These are phyloP conservation scores for Stipa capillata DNA, from an alignment of 176 grass and related monocot genomes.

Conservation along the genomic window DNA sequence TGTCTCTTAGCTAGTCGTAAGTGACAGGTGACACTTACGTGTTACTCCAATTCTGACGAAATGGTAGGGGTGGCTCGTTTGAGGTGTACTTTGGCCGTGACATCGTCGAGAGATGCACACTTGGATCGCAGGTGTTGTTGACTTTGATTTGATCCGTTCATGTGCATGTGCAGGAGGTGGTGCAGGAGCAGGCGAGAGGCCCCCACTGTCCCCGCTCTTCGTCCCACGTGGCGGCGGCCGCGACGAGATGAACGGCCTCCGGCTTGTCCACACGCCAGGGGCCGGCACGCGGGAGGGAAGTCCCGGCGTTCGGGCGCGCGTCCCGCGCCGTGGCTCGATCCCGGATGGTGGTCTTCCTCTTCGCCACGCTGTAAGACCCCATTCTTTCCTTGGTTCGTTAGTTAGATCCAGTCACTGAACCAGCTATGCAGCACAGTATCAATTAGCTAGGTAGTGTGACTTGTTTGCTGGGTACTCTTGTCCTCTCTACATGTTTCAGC, in stretches of 20 bases:
- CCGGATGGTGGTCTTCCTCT: constrained; percentile 67
- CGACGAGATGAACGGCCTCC: constrained; percentile 19
- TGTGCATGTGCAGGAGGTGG: constrained; percentile 4
- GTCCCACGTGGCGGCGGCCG: constrained; percentile 50
- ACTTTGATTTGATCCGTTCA: neutral
- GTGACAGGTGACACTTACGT: neutral
- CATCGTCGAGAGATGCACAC: neutral
- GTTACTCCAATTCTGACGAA: neutral
- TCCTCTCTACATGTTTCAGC: neutral
- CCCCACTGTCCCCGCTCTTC: constrained; percentile 27
- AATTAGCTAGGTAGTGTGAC: neutral
- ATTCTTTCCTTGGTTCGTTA: neutral
- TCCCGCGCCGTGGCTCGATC: constrained; percentile 73
- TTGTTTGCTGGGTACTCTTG: neutral
- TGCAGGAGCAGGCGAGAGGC: constrained; percentile 5
- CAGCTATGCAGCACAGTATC: neutral
- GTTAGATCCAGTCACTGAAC: neutral
- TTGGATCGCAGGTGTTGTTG: neutral
- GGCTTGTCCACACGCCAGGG: constrained; percentile 40
- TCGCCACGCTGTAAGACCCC: constrained; percentile 95
- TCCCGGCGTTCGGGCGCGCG: constrained; percentile 41
- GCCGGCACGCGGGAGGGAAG: constrained; percentile 45
- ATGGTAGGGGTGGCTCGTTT: neutral
- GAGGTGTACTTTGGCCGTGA: neutral
- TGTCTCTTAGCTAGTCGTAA: neutral